Evolutionary conservation across 441 rosid species (phyloP).

Genomic region (Arabidopsis hybrid): DNA sequence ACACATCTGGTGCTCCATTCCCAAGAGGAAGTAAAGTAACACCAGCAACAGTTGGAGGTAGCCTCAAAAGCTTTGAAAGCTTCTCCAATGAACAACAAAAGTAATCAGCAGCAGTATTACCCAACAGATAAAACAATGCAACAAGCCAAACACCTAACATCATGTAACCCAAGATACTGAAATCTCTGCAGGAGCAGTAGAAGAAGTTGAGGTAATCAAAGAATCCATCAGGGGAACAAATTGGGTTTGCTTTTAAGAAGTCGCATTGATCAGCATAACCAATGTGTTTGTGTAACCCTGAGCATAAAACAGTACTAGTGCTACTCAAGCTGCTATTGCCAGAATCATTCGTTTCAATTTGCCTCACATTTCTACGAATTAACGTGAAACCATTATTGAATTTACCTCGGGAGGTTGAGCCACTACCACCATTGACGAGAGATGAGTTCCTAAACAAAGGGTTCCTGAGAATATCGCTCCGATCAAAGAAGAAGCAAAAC

Average conservation of each 20-base stretch:
- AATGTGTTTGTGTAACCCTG: conserved; percentile 57
- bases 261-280: conserved; percentile 63
- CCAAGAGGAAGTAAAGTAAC: conserved; percentile 90
- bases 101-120: conserved; percentile 88
- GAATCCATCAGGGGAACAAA: conserved; percentile 64
- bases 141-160: conserved; percentile 70
- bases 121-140: conserved; percentile 76
- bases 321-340: conserved; percentile 44
- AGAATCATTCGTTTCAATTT: conserved; percentile 44
- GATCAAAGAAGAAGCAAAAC: conserved; percentile 60
- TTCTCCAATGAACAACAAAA: conserved; percentile 81
- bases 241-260: conserved; percentile 63
- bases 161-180: conserved; percentile 57
- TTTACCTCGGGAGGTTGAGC: conserved; percentile 26
- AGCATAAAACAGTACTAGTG: conserved; percentile 50
- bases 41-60: conserved; percentile 84
- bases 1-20: conserved; percentile 89
- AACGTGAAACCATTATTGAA: conserved; percentile 43
- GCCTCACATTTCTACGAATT: conserved; percentile 55
- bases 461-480: conserved; percentile 47
- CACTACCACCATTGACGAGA: conserved; percentile 39
- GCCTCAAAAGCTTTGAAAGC: conserved; percentile 62
- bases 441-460: conserved; percentile 46
- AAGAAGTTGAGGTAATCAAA: conserved; percentile 66
- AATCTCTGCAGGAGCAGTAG: conserved; percentile 65